phyloP scores from a whole-genome alignment of 108 stramenopile species.

The Thalassiosira profunda region DNA sequence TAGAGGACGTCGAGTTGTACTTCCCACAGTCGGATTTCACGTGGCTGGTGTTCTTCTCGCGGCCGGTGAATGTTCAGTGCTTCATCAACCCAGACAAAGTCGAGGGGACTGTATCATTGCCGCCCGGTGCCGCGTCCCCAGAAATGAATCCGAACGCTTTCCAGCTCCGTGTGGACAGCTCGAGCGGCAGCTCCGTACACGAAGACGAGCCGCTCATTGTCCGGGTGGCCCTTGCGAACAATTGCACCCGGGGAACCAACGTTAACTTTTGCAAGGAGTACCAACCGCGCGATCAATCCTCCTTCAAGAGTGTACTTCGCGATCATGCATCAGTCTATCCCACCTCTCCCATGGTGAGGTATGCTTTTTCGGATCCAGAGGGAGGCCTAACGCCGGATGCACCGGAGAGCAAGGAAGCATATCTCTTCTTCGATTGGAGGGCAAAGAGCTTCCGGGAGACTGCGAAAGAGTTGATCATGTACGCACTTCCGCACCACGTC shows the following conservation, averaged over 20 bases:
- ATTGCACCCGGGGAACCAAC: slow-evolving; percentile 79
- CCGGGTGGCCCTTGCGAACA: slow-evolving; percentile 79
- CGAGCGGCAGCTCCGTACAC: no score
- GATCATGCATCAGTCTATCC: slow-evolving; percentile 77
- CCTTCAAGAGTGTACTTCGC: slow-evolving; percentile 58
- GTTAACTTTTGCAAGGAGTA: slow-evolving; percentile 52
- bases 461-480: slow-evolving; percentile 59
- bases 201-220: slow-evolving; percentile 56
- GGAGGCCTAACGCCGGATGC: no score
- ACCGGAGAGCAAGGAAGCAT: no score
- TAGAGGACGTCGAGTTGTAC: slow-evolving; percentile 69
- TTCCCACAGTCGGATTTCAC: slow-evolving; percentile 83
- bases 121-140: slow-evolving; percentile 55
- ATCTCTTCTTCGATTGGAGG: no score
- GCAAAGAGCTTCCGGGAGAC: no score
- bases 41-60: slow-evolving; percentile 93
- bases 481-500: slow-evolving; percentile 77
- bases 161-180: slow-evolving; percentile 14
- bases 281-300: slow-evolving; percentile 55
- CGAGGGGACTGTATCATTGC: slow-evolving; percentile 47
- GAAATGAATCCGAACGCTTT: no score
- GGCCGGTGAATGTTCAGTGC: slow-evolving; percentile 70
- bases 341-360: slow-evolving; percentile 50
- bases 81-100: slow-evolving; percentile 35
- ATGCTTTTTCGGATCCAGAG: slow-evolving; percentile 61